Conservation (phyloP, 306 rosid genomes). For the Prunus mira region DNA sequence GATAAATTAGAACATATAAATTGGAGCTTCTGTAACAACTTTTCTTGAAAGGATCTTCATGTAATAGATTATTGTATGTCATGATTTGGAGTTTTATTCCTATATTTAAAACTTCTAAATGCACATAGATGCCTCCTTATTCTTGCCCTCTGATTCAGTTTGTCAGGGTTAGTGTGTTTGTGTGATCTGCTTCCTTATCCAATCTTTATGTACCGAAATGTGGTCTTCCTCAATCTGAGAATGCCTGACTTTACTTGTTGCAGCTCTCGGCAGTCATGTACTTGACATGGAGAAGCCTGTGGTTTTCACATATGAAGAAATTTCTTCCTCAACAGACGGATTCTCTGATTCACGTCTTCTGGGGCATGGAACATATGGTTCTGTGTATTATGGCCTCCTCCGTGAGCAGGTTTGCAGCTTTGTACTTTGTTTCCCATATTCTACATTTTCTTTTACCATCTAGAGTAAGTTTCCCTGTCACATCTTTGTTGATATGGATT, state of each 20-base stretch:
- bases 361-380: slow-evolving; percentile 95
- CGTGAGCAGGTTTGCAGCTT: slow-evolving; percentile 68
- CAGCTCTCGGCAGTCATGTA: slow-evolving; percentile 66
- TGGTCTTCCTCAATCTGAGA: slow-evolving; percentile 4
- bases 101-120: neutral
- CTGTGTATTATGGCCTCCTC: slow-evolving; percentile 78
- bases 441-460: neutral
- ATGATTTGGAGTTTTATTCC: neutral
- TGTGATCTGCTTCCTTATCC: neutral
- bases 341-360: slow-evolving; percentile 89
- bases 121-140: neutral
- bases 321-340: slow-evolving; percentile 63
- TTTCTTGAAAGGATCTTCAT: neutral
- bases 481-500: slow-evolving; percentile 21
- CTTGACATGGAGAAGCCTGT: slow-evolving; percentile 82
- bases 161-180: neutral
- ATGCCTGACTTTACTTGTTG: slow-evolving; percentile 23
- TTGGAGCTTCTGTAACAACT: neutral
- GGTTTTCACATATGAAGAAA: slow-evolving; percentile 76
- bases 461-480: slow-evolving; percentile 14
- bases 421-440: slow-evolving; percentile 15
- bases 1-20: neutral
- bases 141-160: neutral
- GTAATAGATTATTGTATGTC: neutral
- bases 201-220: neutral